Conservation (phyloP, 2,329 filamentous ascomycete genomes). For the Pseudophaeomoniella oleicola region DNA sequence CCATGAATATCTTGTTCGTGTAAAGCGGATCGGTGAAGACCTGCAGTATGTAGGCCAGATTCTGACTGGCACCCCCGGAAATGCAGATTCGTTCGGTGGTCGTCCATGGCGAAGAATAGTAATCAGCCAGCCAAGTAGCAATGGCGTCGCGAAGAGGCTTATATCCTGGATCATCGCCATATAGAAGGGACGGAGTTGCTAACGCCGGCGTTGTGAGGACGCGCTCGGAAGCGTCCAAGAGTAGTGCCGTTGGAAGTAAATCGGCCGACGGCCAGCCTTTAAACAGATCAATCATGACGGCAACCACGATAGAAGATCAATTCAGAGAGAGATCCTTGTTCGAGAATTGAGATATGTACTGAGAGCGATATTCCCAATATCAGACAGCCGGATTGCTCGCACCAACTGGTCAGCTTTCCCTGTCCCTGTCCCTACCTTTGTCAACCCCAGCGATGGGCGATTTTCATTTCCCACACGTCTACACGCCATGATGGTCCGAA, state of each 20-base stretch:
- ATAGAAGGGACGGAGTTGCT: slow-evolving; percentile 41
- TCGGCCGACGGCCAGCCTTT: slow-evolving; percentile 32
- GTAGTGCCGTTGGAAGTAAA: slow-evolving; percentile 49
- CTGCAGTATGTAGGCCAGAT: slow-evolving; percentile 52
- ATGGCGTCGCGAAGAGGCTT: slow-evolving; percentile 50
- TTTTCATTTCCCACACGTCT: too few relatives aligned
- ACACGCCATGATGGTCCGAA: too few relatives aligned
- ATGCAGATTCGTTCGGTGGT: slow-evolving; percentile 45
- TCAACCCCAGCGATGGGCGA: too few relatives aligned
- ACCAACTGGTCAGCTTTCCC: too few relatives aligned
- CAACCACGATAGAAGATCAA: too few relatives aligned
- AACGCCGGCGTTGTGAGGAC: neutral
- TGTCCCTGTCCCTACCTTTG: too few relatives aligned
- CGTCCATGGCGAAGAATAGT: slow-evolving; percentile 41
- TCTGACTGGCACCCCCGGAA: slow-evolving; percentile 62
- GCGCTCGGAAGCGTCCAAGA: slow-evolving; percentile 22
- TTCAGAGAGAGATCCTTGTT: too few relatives aligned
- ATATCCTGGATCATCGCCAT: slow-evolving; percentile 64
- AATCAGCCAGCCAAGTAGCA: slow-evolving; percentile 51
- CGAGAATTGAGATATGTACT: too few relatives aligned
- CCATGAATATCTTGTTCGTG: slow-evolving; percentile 56
- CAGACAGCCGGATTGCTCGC: too few relatives aligned
- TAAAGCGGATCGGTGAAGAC: slow-evolving; percentile 57
- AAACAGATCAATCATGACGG: slow-evolving; percentile 29
- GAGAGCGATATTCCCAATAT: too few relatives aligned